Conservation (phyloP, 768 basidiomycete genomes). For the Cystobasidium ongulense region DNA sequence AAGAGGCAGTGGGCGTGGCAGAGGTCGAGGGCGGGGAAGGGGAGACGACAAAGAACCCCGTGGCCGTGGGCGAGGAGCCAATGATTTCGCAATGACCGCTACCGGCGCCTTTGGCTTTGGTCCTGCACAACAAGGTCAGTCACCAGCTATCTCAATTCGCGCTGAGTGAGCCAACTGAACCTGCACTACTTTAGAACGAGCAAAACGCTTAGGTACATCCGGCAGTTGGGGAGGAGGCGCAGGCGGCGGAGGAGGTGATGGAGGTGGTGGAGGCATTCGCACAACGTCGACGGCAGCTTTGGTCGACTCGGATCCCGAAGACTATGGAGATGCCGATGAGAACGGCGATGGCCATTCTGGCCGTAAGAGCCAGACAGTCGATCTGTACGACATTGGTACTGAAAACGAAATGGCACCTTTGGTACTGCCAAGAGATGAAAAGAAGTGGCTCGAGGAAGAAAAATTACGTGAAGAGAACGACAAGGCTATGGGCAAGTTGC, state of each 20-base stretch:
- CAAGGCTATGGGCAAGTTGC: conserved; percentile 8
- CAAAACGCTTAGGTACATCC: conserved; percentile 5
- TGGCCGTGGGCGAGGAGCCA: not conserved
- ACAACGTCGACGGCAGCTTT: conserved; percentile 20
- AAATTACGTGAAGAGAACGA: conserved; percentile 33
- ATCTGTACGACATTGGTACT: conserved; percentile 40
- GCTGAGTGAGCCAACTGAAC: not conserved
- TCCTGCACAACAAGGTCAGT: conserved; percentile 24
- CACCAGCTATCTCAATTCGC: not conserved
- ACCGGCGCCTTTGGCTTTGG: conserved; percentile 32
- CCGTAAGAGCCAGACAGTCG: conserved; percentile 33
- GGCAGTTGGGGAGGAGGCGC: not conserved
- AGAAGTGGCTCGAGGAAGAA: conserved; percentile 34
- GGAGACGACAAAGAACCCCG: conserved; percentile 8
- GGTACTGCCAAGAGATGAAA: conserved; percentile 36
- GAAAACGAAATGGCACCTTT: conserved; percentile 39
- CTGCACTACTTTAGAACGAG: not conserved
- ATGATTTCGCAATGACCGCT: conserved; percentile 26
- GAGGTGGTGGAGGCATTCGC: not conserved
- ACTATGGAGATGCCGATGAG: conserved; percentile 36
- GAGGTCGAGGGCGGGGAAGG: conserved; percentile 27
- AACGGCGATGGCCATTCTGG: conserved; percentile 21
- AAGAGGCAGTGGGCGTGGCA: conserved; percentile 6
- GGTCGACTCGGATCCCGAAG: conserved; percentile 40
- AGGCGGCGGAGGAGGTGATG: not conserved